These are phyloP conservation scores for Skeletonema potamos DNA, from an alignment of 108 stramenopile species.

Conservation along the genomic window DNA sequence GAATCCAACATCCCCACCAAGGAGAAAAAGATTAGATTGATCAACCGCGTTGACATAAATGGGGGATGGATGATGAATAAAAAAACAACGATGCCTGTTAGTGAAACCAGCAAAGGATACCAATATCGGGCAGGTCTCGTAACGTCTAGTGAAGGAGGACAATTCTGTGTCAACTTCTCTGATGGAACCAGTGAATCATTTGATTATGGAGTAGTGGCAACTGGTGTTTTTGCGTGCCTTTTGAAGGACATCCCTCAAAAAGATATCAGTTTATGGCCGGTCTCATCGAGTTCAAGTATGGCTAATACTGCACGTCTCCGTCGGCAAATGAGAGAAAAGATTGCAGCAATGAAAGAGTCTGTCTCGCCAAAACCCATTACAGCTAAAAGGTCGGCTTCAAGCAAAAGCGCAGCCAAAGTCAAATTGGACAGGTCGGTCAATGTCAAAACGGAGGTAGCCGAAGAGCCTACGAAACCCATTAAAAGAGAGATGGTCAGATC, in stretches of 20 bases:
- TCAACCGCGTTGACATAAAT: slow-evolving; percentile 15
- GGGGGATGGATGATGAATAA: slow-evolving; percentile 28
- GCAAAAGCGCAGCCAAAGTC: background rate
- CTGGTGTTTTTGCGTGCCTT: slow-evolving; percentile 7
- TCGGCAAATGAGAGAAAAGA: slow-evolving; percentile 12
- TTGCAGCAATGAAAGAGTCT: background rate
- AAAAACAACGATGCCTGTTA: background rate
- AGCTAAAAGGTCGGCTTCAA: background rate
- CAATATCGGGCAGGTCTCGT: slow-evolving; percentile 20
- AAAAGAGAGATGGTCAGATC: background rate
- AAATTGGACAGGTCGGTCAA: background rate
- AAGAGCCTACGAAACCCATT: background rate
- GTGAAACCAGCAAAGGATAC: background rate
- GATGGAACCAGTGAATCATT: slow-evolving; percentile 12
- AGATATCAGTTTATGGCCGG: slow-evolving; percentile 14
- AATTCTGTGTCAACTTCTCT: slow-evolving; percentile 9
- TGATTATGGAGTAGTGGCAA: slow-evolving; percentile 12
- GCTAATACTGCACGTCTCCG: slow-evolving; percentile 14
- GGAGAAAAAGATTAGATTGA: slow-evolving; percentile 40
- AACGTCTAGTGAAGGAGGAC: background rate
- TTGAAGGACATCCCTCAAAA: background rate
- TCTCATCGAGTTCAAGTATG: slow-evolving; percentile 1
- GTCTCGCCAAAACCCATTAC: background rate
- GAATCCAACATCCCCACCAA: slow-evolving; percentile 38
- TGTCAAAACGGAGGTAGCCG: background rate